A percentile compares a stretch with the other conserved stretches of the same genome.
Evolutionary conservation across 2,329 filamentous ascomycete species (phyloP).

Genomic region (Colletotrichum zoysiae): DNA sequence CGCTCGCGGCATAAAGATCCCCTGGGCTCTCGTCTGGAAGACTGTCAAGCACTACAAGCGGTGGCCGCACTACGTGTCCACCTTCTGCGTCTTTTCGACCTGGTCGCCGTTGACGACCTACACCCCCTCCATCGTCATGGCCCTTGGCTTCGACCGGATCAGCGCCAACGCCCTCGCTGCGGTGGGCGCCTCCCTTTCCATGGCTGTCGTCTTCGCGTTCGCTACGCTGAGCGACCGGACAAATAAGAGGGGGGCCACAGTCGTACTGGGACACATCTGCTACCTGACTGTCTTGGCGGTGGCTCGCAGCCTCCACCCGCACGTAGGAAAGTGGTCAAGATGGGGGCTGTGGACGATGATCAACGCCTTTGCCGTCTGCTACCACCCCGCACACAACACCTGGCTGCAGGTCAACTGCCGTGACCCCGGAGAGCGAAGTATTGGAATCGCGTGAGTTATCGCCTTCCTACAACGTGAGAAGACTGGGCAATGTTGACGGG

Average conservation of each 20-base stretch:
- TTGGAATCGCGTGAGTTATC: constrained; percentile 59
- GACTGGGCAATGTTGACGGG: neutral
- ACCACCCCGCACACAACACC: constrained; percentile 66
- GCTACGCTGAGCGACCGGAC: constrained; percentile 62
- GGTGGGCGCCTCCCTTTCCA: constrained; percentile 57
- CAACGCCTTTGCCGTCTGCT: constrained; percentile 64
- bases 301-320: constrained; percentile 55
- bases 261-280: constrained; percentile 58
- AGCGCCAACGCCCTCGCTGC: constrained; percentile 62
- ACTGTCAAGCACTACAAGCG: constrained; percentile 59
- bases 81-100: constrained; percentile 64
- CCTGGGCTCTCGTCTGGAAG: constrained; percentile 55
- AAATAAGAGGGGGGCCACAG: constrained; percentile 56
- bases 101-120: constrained; percentile 66
- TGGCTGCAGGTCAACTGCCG: constrained; percentile 66
- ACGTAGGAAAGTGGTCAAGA: constrained; percentile 61
- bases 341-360: constrained; percentile 65
- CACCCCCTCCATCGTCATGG: constrained; percentile 60
- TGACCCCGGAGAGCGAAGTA: constrained; percentile 60
- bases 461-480: neutral
- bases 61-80: constrained; percentile 63
- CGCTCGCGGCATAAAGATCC: constrained; percentile 53
- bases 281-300: constrained; percentile 61
- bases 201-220: constrained; percentile 62
- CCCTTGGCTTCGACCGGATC: constrained; percentile 60